phyloP scores from a whole-genome alignment of 805 yeast genomes.

The Lachancea sp. region DNA sequence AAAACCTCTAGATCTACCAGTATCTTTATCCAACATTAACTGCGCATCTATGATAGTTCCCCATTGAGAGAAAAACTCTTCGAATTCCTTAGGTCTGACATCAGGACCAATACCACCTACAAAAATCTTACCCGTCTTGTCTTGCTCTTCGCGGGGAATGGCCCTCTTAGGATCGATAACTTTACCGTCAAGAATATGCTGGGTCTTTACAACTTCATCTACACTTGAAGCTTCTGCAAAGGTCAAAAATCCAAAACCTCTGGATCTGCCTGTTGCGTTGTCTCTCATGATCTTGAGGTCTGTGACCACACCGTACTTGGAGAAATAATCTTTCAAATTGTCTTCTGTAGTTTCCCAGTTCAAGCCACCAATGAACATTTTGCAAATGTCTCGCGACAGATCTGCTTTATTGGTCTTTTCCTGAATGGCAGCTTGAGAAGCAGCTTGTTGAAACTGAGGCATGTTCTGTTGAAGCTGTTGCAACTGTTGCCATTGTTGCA shows the following conservation, averaged over 20 bases:
- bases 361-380: slow-evolving; percentile 93
- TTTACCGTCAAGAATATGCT: slow-evolving; percentile 89
- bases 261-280: slow-evolving; percentile 72
- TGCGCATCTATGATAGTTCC: slow-evolving; percentile 94
- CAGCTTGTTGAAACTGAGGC: slow-evolving; percentile 28
- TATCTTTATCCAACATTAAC: slow-evolving; percentile 93
- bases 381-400: slow-evolving; percentile 68
- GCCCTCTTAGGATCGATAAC: slow-evolving; percentile 97
- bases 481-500: slow-evolving; percentile 12
- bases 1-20: slow-evolving; percentile 94
- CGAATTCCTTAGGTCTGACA: slow-evolving; percentile 86
- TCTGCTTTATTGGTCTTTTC: slow-evolving; percentile 37
- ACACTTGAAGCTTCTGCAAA: slow-evolving; percentile 78
- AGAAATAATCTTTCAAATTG: slow-evolving; percentile 70
- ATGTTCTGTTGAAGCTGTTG: slow-evolving; percentile 31
- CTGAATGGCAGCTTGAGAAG: slow-evolving; percentile 14
- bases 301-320: slow-evolving; percentile 79
- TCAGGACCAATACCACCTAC: slow-evolving; percentile 96
- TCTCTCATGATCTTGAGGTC: slow-evolving; percentile 94
- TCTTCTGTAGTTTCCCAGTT: slow-evolving; percentile 98
- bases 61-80: slow-evolving; percentile 75
- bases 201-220: slow-evolving; percentile 76
- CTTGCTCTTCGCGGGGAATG: slow-evolving; percentile 95
- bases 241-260: slow-evolving; percentile 93
- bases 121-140: slow-evolving; percentile 90